These are phyloP conservation scores for Austroboletus novae-zelandiae DNA, from an alignment of 1,284 basidiomycete species.

Conservation along the genomic window DNA sequence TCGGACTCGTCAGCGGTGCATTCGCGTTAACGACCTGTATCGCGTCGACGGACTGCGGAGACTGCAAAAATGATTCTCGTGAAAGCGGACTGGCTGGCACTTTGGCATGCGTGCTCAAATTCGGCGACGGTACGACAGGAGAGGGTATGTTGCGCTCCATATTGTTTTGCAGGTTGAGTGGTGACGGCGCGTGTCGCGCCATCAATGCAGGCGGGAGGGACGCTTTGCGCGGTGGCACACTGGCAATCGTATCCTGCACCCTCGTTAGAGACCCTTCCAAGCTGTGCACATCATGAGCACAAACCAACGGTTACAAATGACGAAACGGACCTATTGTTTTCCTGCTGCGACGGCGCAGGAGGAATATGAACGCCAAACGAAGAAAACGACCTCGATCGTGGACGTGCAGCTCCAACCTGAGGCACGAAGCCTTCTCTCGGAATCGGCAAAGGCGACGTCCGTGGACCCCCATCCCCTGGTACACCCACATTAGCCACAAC, in stretches of 20 bases:
- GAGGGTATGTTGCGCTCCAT: conserved; percentile 5
- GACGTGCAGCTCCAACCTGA: conserved; percentile 47
- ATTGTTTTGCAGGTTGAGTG: conserved; percentile 15
- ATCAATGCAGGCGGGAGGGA: conserved; percentile 23
- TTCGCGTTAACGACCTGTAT: not conserved
- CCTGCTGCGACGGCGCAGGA: not conserved
- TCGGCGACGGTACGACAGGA: conserved; percentile 8
- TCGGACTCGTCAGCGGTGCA: conserved; percentile 11
- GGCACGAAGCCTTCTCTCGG: conserved; percentile 65
- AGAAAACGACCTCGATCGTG: conserved; percentile 73
- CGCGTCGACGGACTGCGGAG: conserved; percentile 1
- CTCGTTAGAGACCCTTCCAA: conserved; percentile 24
- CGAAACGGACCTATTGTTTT: conserved; percentile 22
- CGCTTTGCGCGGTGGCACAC: conserved; percentile 4
- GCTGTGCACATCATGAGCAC: conserved; percentile 8
- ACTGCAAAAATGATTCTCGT: conserved; percentile 12
- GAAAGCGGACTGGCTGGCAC: conserved; percentile 10
- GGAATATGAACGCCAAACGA: conserved; percentile 44
- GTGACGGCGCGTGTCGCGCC: conserved; percentile 18
- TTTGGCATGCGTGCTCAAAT: conserved; percentile 7
- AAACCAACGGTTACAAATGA: not conserved
- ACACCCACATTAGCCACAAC: not conserved
- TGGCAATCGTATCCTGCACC: not conserved
- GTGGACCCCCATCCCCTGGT: conserved; percentile 1
- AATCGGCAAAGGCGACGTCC: conserved; percentile 32